Evolutionary conservation across 768 basidiomycete genomes (phyloP).

Genomic region (Pisolithus tinctorius): DNA sequence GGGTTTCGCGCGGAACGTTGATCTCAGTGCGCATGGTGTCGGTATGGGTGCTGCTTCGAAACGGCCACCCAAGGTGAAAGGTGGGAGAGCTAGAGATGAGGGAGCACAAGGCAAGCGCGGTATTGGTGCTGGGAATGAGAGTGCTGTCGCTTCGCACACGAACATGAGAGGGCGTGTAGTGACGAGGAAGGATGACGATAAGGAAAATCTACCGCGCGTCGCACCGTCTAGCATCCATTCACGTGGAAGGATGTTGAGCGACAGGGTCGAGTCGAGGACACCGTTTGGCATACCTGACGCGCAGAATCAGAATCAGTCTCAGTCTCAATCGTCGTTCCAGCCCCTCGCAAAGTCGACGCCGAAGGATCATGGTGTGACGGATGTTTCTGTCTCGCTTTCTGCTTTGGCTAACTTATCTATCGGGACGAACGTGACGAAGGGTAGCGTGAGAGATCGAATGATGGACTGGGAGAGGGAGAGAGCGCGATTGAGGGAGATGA

Average conservation of each 20-base stretch:
- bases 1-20: constrained; percentile 27
- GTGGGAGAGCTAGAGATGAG: constrained; percentile 1
- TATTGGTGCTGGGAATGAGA: background rate
- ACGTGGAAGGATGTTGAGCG: background rate
- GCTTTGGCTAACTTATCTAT: constrained; percentile 14
- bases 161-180: constrained; percentile 6
- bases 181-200: constrained; percentile 18
- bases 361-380: constrained; percentile 9
- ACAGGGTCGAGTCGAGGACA: constrained; percentile 4
- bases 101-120: background rate
- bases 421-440: constrained; percentile 15
- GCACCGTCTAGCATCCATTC: background rate
- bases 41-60: constrained; percentile 2
- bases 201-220: constrained; percentile 16
- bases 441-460: constrained; percentile 51
- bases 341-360: constrained; percentile 10
- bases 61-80: constrained; percentile 4
- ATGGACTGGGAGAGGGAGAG: constrained; percentile 73
- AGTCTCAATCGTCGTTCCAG: constrained; percentile 4
- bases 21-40: constrained; percentile 24
- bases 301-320: constrained; percentile 4
- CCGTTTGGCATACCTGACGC: background rate
- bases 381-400: constrained; percentile 2
- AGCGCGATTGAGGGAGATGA: constrained; percentile 64
- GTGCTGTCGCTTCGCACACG: constrained; percentile 7